Evolutionary conservation across 306 rosid genomes (phyloP), one percentile per base, ranked within the genome.

Genomic region (Astragalus membranaceus): DNA sequence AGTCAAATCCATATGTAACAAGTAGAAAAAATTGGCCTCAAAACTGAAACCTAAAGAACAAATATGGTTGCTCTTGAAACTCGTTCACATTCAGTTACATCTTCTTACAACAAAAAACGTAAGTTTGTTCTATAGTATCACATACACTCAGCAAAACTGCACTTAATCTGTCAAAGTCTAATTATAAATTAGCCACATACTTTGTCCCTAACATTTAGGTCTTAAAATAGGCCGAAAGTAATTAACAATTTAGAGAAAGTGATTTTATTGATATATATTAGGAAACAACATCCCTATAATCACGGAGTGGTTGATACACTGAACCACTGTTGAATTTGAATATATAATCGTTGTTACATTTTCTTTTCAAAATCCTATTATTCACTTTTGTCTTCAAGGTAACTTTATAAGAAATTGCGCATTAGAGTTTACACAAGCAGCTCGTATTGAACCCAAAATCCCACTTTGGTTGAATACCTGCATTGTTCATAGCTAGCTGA

Each of bases 201-300:
- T 3, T 36, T 13, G 3, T 23, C 30, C 7, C 32, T 36, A 32
- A n/a, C 51, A 36, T 26, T 41, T 54, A 63, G 65, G 47, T 10
- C 66, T 61, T 17, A 49, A 75, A 65, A 70, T 70, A 69, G 55
- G 10, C 55, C 12, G 10, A 39, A 70, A 63, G 11, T 11, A 63
- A 71, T 60, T 50, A 52, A 68, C 76, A 56, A 63, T 7, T 7
- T 5, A 20, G 5, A 49, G 23, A 58, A 60, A 1, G 41, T 55
- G 35, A 69, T 60, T 50, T 16, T 10, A n/a, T 10, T 11, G 15
- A 62, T 44, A 44, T 35, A 44, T 26, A 14, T 36, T 44, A 14
- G 75, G 41, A 76, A 78, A 74, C 86, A 82, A 16, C 51, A 76
- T 81, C 76, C 86, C 86, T 43, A 4, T 15, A 74, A 70, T 46